phyloP scores from a whole-genome alignment of 2,329 filamentous ascomycete species.

The Polychaeton citri region DNA sequence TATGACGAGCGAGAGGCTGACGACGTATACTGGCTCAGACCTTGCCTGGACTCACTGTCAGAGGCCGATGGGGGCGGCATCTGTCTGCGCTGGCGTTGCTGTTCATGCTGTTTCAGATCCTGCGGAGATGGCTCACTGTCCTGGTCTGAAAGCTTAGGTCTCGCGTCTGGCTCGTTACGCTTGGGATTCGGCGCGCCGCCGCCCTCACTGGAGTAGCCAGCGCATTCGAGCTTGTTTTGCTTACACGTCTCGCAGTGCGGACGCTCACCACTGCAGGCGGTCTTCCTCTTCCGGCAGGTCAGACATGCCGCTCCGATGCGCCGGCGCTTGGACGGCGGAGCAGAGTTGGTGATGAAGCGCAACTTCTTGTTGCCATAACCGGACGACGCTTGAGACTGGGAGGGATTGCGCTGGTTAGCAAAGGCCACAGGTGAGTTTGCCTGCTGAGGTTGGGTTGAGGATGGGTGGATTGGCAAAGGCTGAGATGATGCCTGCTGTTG shows the following conservation, averaged over 20 bases:
- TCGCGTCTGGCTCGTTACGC: neutral
- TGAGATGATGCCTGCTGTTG: conserved; percentile 1
- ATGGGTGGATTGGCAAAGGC: too few species aligned
- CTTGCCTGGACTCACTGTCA: neutral
- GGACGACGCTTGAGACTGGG: neutral
- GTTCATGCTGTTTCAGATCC: neutral
- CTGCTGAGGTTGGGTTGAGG: neutral
- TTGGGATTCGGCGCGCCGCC: neutral
- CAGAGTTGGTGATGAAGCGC: conserved; percentile 71
- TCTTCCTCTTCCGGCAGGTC: conserved; percentile 37
- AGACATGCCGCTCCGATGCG: conserved; percentile 59
- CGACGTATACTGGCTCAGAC: neutral
- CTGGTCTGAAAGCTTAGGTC: neutral
- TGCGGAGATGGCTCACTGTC: neutral
- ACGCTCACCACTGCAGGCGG: conserved; percentile 33
- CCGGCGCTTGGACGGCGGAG: conserved; percentile 65
- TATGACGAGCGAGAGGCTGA: conserved; percentile 1
- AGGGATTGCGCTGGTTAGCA: neutral
- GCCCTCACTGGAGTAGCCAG: conserved; percentile 21
- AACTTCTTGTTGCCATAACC: conserved; percentile 8
- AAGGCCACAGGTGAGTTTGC: neutral
- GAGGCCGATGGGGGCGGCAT: neutral
- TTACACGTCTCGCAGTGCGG: conserved; percentile 33
- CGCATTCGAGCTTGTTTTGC: conserved; percentile 35
- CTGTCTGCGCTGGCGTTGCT: neutral